These are phyloP conservation scores for Acanthamoeba divionensis DNA, from an alignment of 208 protist genomes.

Conservation along the genomic window DNA sequence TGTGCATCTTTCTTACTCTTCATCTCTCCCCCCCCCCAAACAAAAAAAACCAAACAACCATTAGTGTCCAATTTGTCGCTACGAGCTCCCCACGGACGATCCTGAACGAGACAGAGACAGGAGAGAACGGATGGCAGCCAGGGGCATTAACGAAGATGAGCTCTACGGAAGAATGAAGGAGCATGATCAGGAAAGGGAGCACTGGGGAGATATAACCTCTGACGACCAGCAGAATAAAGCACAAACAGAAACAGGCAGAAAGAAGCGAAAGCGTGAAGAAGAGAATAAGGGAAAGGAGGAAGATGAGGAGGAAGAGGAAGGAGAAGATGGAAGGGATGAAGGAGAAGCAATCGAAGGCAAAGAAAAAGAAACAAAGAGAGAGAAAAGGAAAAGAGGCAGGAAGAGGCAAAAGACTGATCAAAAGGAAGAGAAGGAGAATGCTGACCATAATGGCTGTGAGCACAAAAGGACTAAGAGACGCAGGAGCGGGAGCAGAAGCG, in stretches of 20 bases:
- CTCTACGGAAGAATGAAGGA: not conserved
- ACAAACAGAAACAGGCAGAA: not conserved
- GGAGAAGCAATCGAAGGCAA: not conserved
- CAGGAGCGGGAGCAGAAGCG: not conserved
- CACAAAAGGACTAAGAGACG: no score
- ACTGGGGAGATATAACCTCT: not conserved
- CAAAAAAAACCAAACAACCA: not conserved
- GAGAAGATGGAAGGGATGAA: not conserved
- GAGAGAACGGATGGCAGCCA: not conserved
- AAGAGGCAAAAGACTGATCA: not conserved
- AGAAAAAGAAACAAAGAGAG: not conserved
- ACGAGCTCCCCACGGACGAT: not conserved
- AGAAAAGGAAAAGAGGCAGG: not conserved
- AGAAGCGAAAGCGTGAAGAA: not conserved
- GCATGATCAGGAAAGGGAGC: not conserved
- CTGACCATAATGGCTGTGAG: no score
- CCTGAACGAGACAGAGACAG: not conserved
- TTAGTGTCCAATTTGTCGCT: slow-evolving; percentile 9
- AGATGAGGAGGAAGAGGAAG: not conserved
- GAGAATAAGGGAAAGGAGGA: not conserved
- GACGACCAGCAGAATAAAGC: not conserved
- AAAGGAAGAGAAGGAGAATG: not conserved
- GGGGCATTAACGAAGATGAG: not conserved
- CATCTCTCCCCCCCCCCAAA: not conserved
- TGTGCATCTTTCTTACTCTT: not conserved